Conservation (phyloP, 2,329 filamentous ascomycete species). For the Fusarium sp. region DNA sequence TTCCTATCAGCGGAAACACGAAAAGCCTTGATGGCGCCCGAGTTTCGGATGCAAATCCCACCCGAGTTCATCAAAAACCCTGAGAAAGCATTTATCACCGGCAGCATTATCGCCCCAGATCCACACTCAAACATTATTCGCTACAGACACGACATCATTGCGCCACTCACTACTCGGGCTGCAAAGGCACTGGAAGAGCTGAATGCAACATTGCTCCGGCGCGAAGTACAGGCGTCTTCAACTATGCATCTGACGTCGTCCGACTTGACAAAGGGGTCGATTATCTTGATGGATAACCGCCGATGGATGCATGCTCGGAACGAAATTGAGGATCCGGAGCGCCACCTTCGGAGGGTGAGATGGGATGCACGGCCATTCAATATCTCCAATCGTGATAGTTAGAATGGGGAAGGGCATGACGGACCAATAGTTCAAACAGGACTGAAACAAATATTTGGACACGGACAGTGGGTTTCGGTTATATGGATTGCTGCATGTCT, state of each 20-base stretch:
- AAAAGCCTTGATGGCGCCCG: constrained; percentile 37
- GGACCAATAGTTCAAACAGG: fast-evolving
- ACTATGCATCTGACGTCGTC: constrained; percentile 42
- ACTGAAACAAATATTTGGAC: fast-evolving
- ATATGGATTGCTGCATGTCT: fast-evolving
- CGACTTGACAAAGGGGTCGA: constrained; percentile 43
- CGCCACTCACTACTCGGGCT: constrained; percentile 41
- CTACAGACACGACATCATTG: constrained; percentile 48
- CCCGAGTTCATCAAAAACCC: constrained; percentile 50
- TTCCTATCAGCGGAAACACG: constrained; percentile 41
- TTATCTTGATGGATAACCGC: constrained; percentile 50
- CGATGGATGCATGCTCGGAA: constrained; percentile 50
- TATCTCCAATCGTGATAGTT: fast-evolving
- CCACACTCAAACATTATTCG: constrained; percentile 37
- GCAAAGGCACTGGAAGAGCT: constrained; percentile 41
- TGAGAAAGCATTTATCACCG: constrained; percentile 25
- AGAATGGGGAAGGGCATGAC: fast-evolving
- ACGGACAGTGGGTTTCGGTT: no score
- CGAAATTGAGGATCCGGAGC: constrained; percentile 46
- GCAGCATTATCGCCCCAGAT: constrained; percentile 34
- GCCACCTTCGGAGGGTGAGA: constrained; percentile 50
- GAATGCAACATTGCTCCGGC: constrained; percentile 21
- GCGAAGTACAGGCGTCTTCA: constrained; percentile 16
- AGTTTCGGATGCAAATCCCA: constrained; percentile 49
- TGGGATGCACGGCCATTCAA: constrained; percentile 48